These are phyloP conservation scores for Samsoniella hepiali DNA, from an alignment of 2,329 filamentous ascomycete species.

Conservation along the genomic window DNA sequence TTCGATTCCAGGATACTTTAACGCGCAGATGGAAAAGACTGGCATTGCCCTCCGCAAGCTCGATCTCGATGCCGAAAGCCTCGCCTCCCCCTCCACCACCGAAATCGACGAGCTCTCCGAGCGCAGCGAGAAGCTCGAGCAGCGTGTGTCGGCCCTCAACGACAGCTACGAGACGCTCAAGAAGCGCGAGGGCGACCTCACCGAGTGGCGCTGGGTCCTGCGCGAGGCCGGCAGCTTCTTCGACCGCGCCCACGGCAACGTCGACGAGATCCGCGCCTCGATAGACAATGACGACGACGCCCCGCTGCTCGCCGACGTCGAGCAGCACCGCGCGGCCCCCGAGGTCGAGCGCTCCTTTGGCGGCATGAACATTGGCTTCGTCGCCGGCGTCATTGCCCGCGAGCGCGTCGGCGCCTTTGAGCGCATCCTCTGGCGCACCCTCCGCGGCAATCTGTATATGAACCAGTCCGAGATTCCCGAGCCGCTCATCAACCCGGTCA, in stretches of 20 bases:
- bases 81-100: slow-evolving; percentile 83
- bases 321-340: slow-evolving; percentile 67
- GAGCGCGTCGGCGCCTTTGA: slow-evolving; percentile 95
- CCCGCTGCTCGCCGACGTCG: slow-evolving; percentile 86
- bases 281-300: slow-evolving; percentile 77
- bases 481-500: slow-evolving; percentile 84
- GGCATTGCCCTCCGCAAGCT: slow-evolving; percentile 82
- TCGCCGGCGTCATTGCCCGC: slow-evolving; percentile 89
- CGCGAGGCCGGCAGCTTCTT: slow-evolving; percentile 97
- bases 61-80: slow-evolving; percentile 82
- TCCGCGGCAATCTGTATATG: slow-evolving; percentile 98
- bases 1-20: slow-evolving; percentile 72
- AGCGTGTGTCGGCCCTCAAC: slow-evolving; percentile 85
- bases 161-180: slow-evolving; percentile 98
- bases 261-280: slow-evolving; percentile 92
- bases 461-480: slow-evolving; percentile 99
- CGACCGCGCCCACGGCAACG: slow-evolving; percentile 90
- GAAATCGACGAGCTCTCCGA: slow-evolving; percentile 97
- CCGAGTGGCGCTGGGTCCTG: slow-evolving; percentile 97
- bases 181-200: slow-evolving; percentile 94
- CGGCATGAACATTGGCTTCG: slow-evolving; percentile 98
- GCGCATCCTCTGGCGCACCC: slow-evolving; percentile 93
- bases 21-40: slow-evolving; percentile 91
- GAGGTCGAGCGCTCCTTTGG: slow-evolving; percentile 85
- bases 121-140: slow-evolving; percentile 87